Evolutionary conservation across 1,284 basidiomycete species (phyloP).

Genomic region (Jaminaea rosea): DNA sequence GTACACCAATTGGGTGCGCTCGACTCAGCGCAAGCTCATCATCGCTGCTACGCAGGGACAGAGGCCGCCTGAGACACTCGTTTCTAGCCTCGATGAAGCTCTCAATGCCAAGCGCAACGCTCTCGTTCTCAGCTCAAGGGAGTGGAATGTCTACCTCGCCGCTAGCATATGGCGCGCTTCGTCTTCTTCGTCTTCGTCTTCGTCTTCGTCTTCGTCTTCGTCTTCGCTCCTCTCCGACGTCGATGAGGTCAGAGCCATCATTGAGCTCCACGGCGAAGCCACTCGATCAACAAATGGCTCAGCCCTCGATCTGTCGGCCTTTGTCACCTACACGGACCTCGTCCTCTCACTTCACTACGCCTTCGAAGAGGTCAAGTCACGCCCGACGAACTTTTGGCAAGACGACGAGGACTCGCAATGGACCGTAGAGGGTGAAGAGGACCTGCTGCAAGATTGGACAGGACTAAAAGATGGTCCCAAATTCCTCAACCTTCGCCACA

Average conservation of each 20-base stretch:
- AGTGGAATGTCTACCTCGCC: neutral
- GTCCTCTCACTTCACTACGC: neutral
- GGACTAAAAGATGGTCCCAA: neutral
- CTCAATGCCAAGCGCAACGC: neutral
- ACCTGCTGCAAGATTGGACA: neutral
- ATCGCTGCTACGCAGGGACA: neutral
- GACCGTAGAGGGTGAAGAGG: neutral
- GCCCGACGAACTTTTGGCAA: neutral
- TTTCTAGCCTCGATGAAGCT: neutral
- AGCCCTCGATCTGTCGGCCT: neutral
- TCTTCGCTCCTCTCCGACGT: neutral
- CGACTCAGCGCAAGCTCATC: neutral
- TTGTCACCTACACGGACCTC: neutral
- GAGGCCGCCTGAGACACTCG: neutral
- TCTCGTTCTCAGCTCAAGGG: neutral
- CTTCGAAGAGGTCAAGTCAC: neutral
- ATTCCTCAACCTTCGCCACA: neutral
- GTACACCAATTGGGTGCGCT: constrained; percentile 1
- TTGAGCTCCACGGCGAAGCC: neutral
- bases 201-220: neutral
- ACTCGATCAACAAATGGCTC: neutral
- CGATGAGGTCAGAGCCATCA: neutral
- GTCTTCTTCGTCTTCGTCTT: neutral
- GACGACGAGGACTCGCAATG: neutral
- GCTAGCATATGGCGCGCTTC: neutral